Evolutionary conservation across 306 rosid genomes (phyloP).

Genomic region (Gillenia trifoliata): DNA sequence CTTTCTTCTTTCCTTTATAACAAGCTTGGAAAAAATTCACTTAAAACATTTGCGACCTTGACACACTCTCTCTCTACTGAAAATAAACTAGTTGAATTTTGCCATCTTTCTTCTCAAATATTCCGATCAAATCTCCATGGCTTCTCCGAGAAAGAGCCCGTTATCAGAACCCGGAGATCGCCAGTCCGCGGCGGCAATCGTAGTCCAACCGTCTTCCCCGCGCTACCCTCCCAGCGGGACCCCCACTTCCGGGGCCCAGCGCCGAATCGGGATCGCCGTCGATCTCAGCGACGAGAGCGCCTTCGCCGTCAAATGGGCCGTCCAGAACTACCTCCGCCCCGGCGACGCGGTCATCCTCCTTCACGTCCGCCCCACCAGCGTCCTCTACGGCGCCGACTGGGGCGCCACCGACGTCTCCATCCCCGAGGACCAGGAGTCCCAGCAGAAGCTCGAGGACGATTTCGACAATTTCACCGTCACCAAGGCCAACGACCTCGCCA

Average conservation of each 20-base stretch:
- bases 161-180: neutral
- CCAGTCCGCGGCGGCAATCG: constrained; percentile 6
- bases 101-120: neutral
- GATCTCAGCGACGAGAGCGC: constrained; percentile 87
- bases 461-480: constrained; percentile 61
- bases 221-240: constrained; percentile 39
- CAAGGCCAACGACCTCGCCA: constrained; percentile 53
- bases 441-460: constrained; percentile 52
- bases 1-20: no score
- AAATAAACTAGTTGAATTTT: neutral
- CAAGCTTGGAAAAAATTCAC: no score
- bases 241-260: constrained; percentile 78
- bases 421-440: constrained; percentile 38
- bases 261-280: constrained; percentile 78
- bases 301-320: constrained; percentile 78
- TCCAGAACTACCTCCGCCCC: constrained; percentile 75
- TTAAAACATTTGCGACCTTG: neutral
- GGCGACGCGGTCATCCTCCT: constrained; percentile 86
- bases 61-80: neutral
- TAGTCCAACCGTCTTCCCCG: constrained; percentile 19
- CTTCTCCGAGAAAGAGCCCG: constrained; percentile 1
- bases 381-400: constrained; percentile 91
- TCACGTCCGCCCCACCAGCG: constrained; percentile 75
- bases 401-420: constrained; percentile 65
- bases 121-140: neutral